Evolutionary conservation across 192 early-diverging fungal genomes (phyloP), one percentile per base, ranked within the genome.

Genomic region (Gonapodya sp.): DNA sequence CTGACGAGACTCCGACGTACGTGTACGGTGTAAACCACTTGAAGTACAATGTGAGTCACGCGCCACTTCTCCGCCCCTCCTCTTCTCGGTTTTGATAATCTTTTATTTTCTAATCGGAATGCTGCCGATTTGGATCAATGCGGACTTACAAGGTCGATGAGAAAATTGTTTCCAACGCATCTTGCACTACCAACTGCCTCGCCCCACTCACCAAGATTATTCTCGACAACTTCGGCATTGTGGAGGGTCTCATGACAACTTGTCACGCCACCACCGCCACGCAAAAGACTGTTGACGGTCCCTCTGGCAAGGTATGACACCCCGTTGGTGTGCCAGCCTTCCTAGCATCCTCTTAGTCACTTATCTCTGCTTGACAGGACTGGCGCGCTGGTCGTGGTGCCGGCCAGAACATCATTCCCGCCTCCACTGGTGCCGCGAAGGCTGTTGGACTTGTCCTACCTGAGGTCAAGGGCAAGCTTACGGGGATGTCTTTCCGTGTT

Each of bases 101-200:
- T 64, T 64, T 8, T 64, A 14, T 33, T 34, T 77, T 34, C 75
- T 77, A n/a, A n/a, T n/a, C n/a, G n/a, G n/a, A n/a, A n/a, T n/a
- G n/a, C n/a, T n/a, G n/a, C n/a, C n/a, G n/a, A n/a, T n/a, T n/a
- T n/a, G n/a, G n/a, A n/a, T n/a, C n/a, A n/a, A n/a, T n/a, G n/a
- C n/a, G n/a, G n/a, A n/a, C n/a, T n/a, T n/a, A n/a, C 75, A 16
- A 77, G 75, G 8, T 24, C 46, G 46, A 64, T 8, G 46, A 64
- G 46, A 64, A 64, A 64, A 64, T 99, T 81, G 90, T 99, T 82
- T 97, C 96, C 81, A 99, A 99, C 87, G 97, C 97, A 80, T 99
- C 97, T 34, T 99, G 97, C 93, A 99, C 97, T 82, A 99, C 97
- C 93, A 99, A 98, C 93, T 98, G 97, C 88, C 87, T 99, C 80